phyloP scores from a whole-genome alignment of 352 stramenopile species.

The Globisporangium spiculum region DNA sequence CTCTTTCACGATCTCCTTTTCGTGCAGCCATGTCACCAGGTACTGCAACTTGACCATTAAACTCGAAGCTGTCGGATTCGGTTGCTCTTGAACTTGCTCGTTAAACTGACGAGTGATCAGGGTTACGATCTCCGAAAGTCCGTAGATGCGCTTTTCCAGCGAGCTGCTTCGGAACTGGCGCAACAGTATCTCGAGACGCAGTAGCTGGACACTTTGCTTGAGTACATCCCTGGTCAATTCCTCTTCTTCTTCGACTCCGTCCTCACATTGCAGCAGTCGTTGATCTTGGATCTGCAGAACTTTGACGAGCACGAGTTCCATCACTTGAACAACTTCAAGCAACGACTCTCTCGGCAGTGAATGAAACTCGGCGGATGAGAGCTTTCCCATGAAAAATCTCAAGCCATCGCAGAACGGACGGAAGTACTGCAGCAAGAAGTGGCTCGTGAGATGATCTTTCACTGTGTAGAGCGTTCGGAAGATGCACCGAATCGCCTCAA shows the following conservation, averaged over 20 bases:
- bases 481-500: conserved; percentile 56
- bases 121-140: conserved; percentile 60
- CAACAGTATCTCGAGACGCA: conserved; percentile 52
- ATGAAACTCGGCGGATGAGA: conserved; percentile 31
- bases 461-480: conserved; percentile 57
- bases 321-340: conserved; percentile 55
- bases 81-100: conserved; percentile 30
- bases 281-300: conserved; percentile 23
- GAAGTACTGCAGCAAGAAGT: conserved; percentile 45
- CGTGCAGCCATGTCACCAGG: conserved; percentile 49
- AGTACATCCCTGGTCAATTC: neutral
- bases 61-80: conserved; percentile 24
- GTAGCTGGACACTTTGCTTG: conserved; percentile 35
- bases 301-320: conserved; percentile 48
- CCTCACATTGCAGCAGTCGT: neutral
- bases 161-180: conserved; percentile 51
- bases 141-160: conserved; percentile 73
- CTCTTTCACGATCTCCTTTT: conserved; percentile 41
- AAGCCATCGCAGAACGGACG: conserved; percentile 29
- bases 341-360: conserved; percentile 42
- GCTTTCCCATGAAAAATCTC: conserved; percentile 23
- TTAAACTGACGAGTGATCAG: conserved; percentile 44
- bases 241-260: conserved; percentile 6
- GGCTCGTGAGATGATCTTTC: conserved; percentile 45
- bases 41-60: conserved; percentile 25